Base-by-base conservation (phyloP, 257 asterid genomes). In the Salvia miltiorrhiza region DNA sequence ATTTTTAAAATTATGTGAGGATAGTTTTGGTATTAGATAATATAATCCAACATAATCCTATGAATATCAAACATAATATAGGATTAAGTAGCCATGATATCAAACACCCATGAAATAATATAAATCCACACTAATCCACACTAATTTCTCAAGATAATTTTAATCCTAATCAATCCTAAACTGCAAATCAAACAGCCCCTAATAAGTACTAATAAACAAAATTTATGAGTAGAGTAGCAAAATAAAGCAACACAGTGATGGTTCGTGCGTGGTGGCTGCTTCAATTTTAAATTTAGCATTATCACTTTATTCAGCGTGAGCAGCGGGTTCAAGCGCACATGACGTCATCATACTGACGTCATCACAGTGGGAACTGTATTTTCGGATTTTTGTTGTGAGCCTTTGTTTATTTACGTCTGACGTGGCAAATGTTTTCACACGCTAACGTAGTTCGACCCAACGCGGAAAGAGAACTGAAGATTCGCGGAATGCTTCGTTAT, bases 381-480 rank as follows among this genome's bases (percentile, higher is more conserved):
- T 19, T 39, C n/a, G 13, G 1, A 13, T 1, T 14, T 12, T n/a
- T 20, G 13, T 47, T 33, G n/a, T 0, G 7, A 2, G 0, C 0
- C 23, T 19, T 58, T 11, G 14, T 16, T n/a, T n/a, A n/a, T 47
- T 14, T 2, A 1, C 3, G 1, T 59, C 63, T 19, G 52, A 47
- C 44, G 28, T 37, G 39, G 69, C 47, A 52, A 4, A 3, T 21
- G 1, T 17, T 19, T 11, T 4, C 14, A 39, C 60, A 66, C 67
- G 67, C 48, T 12, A 65, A 13, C 1, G 2, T 0, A 43, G 16
- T 33, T 59, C 63, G 17, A 12, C n/a, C n/a, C n/a, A n/a, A 86
- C 92, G 89, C 92, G 89, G 86, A 77, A 82, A 32, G 57, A 41
- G 35, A 79, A 44, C 6, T 33, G 86, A 82, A 86, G 72, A 23